A percentile compares a stretch with the other conserved stretches of the same genome.
Conservation (phyloP, 768 basidiomycete species). For the Leccinum longicurvipes region DNA sequence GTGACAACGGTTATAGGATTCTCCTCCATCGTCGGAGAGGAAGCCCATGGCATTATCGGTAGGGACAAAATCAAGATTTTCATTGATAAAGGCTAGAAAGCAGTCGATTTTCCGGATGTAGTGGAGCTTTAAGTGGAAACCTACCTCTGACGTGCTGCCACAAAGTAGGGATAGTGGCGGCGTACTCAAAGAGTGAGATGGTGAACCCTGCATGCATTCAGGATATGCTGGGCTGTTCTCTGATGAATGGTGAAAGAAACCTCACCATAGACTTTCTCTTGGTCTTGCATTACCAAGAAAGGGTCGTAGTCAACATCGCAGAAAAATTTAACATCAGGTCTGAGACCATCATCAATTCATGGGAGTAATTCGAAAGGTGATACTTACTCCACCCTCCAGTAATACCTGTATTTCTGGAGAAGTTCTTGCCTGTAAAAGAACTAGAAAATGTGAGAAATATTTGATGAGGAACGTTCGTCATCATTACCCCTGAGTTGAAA, state of each 20-base stretch:
- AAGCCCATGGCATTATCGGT: slow-evolving; percentile 69
- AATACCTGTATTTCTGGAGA: slow-evolving; percentile 74
- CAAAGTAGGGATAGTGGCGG: slow-evolving; percentile 74
- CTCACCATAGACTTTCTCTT: slow-evolving; percentile 79
- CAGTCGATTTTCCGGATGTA: background rate
- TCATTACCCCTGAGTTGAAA: slow-evolving; percentile 79
- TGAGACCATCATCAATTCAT: slow-evolving; percentile 25
- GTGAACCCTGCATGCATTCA: slow-evolving; percentile 57
- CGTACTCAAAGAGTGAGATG: slow-evolving; percentile 73
- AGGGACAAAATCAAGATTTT: slow-evolving; percentile 59
- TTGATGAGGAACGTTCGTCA: background rate
- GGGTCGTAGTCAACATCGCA: slow-evolving; percentile 80
- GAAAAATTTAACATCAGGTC: slow-evolving; percentile 76
- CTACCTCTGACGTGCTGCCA: slow-evolving; percentile 74
- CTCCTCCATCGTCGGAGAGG: slow-evolving; percentile 65
- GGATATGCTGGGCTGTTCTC: slow-evolving; percentile 24
- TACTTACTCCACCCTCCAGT: slow-evolving; percentile 86
- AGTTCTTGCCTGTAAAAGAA: slow-evolving; percentile 84
- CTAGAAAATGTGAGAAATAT: slow-evolving; percentile 32
- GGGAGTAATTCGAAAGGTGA: background rate
- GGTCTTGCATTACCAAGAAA: slow-evolving; percentile 75
- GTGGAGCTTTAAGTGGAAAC: background rate
- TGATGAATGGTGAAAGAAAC: background rate
- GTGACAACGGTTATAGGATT: slow-evolving; percentile 75
- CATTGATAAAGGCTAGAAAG: slow-evolving; percentile 60